Evolutionary conservation across 495 filamentous ascomycete species (phyloP), one percentile per base, ranked within the genome.

Genomic region (Astrothelium macrocarpum): DNA sequence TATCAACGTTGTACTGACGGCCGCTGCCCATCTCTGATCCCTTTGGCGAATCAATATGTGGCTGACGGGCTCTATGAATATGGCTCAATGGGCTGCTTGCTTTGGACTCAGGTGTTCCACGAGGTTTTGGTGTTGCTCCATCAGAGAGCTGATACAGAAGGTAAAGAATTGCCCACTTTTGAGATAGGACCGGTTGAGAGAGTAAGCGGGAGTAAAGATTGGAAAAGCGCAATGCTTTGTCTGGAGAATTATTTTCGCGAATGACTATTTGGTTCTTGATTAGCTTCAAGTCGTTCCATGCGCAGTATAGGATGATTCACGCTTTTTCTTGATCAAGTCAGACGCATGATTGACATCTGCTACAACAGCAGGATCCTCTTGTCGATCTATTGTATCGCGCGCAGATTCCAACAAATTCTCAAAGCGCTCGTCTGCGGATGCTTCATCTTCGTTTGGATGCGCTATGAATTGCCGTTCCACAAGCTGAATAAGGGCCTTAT

Each of bases 111-210:
- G 49, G 49, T 12, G 71, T 59, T 66, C 68, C 64, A 66, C 69
- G 23, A 73, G 67, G 39, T 64, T 79, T 76, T 62, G 76, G 73
- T 56, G 67, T 75, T 9, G 78, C 78, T 58, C 80, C 74, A 46
- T 82, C 80, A 0, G 86, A 85, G 65, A 98, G 80, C 67, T 88
- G 87, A 70, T 91, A 87, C 25, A 99, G 84, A 49, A 99, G 82
- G 71, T 93, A 91, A 5, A 99, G 79, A 66, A 97, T 95, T 1
- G 88, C 91, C 91, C 93, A 97, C 83, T 97, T 99, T 73, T 96
- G 88, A 68, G 86, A 87, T 32, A 99, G 79, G 1, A 97, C 92
- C 2, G 93, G 92, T 67, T 95, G 87, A 29, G 91, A 88, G 23
- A 96, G 79, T 28, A 99, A 82, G 43, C 88, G 82, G 42, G 90